These are phyloP conservation scores for Prunus dulcis DNA, from an alignment of 306 rosid genomes.

Conservation along the genomic window DNA sequence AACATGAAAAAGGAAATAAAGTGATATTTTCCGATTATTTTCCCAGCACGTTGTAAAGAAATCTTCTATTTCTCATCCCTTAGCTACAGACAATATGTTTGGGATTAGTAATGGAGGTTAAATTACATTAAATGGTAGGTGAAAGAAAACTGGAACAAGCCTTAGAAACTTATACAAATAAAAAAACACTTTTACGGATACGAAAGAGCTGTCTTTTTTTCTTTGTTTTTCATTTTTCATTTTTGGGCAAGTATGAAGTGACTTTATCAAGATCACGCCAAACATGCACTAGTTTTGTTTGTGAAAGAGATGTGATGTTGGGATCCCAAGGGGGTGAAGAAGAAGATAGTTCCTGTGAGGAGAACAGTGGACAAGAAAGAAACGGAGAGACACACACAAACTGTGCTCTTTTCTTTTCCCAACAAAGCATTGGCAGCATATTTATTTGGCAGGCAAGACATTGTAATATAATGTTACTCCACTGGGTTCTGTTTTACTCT, in stretches of 20 bases:
- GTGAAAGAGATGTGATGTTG: background rate
- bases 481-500: background rate
- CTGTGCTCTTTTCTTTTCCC: slow-evolving; percentile 12
- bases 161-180: no score
- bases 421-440: slow-evolving; percentile 4
- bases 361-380: background rate
- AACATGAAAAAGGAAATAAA: no score
- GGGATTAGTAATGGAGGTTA: no score
- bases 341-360: no score
- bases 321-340: slow-evolving; percentile 5
- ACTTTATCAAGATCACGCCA: background rate
- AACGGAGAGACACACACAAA: background rate
- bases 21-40: no score
- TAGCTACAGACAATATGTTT: no score
- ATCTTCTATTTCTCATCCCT: no score
- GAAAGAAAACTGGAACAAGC: no score
- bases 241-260: background rate
- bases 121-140: no score
- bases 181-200: no score
- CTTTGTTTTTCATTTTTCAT: background rate
- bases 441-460: background rate
- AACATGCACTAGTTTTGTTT: background rate
- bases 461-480: background rate
- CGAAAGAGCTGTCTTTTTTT: background rate
- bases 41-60: fast-evolving